Percentiles rank a stretch among this genome's conserved stretches.
Evolutionary conservation across 225 moss, liverwort and hornwort genomes (phyloP).

Genomic region (Polytrichum formosum): DNA sequence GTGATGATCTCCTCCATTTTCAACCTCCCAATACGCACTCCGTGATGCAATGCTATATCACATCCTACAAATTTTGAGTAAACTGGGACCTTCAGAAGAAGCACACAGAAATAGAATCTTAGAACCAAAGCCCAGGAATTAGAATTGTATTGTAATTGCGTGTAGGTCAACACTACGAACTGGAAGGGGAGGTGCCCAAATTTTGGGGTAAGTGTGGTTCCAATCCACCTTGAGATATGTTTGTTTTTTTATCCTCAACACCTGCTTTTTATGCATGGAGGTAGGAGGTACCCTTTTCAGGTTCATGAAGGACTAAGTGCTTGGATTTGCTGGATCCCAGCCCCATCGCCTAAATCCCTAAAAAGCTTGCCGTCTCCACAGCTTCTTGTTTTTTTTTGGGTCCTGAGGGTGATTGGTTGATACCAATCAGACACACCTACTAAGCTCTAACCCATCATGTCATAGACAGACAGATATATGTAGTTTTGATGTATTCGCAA

Average conservation of each 20-base stretch:
- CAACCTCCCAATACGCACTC: no score
- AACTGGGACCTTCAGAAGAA: no score
- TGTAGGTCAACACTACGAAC: background rate
- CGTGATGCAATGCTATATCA: no score
- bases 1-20: no score
- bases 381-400: background rate
- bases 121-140: background rate
- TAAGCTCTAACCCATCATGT: no score
- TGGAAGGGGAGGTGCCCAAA: background rate
- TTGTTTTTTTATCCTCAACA: background rate
- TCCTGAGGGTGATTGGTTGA: no score
- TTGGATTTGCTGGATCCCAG: conserved; percentile 16
- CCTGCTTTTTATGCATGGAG: conserved; percentile 1
- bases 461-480: no score
- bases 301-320: conserved; percentile 6
- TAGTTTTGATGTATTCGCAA: no score
- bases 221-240: background rate
- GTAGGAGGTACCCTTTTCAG: conserved; percentile 5
- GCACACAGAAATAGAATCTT: no score
- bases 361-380: background rate
- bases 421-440: no score
- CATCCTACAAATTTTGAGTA: no score
- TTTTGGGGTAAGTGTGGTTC: background rate
- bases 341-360: conserved; percentile 11
- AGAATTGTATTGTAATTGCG: background rate